Evolutionary conservation across 2,329 filamentous ascomycete genomes (phyloP), one percentile per base, ranked within the genome.

Genomic region (Ilyonectria mors-panacis): DNA sequence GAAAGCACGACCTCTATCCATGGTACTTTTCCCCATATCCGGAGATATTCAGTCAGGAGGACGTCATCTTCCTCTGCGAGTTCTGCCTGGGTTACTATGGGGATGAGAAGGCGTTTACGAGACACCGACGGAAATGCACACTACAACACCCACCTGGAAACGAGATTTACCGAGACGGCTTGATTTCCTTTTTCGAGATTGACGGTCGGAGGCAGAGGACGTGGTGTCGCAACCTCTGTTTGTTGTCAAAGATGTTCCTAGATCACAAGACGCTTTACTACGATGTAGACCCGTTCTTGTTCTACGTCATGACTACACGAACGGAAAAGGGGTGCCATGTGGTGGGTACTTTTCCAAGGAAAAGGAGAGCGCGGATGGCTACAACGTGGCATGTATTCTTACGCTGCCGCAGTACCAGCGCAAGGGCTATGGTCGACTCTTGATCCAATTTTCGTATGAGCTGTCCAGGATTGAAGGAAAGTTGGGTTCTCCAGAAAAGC

Each of bases 21-120:
- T 99, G 96, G 96, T 99, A 99, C 81, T 99, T 99, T 83, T 97
- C 94, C 6, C 96, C 96, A 0, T 99, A 99, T 76, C 96, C 96
- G 0, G 93, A 97, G 77, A 86, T 91, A 2, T 98, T 97, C 79
- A 92, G 92, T 23, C 93, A 96, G 73, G 93, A 92, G 73, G 96
- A 99, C 73, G 87, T 96, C 70, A 93, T 98, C 72, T 98, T 93
- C 83, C 95, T 99, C 75, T 98, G 97, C 87, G 97, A 99, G 80
- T 98, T 98, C 82, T 99, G 96, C 77, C 87, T 99, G 26, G 92
- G 89, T 72, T 99, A 99, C 81, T 98, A 94, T 77, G 94, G 92
- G 69, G 91, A 95, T 77, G 85, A 91, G 64, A 93, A 93, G 70
- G 91, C 94, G 5, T 99, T 98, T 76, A 86, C 88, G 56, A 90